phyloP scores from a whole-genome alignment of 768 basidiomycete species.

The Piloderma croceum region DNA sequence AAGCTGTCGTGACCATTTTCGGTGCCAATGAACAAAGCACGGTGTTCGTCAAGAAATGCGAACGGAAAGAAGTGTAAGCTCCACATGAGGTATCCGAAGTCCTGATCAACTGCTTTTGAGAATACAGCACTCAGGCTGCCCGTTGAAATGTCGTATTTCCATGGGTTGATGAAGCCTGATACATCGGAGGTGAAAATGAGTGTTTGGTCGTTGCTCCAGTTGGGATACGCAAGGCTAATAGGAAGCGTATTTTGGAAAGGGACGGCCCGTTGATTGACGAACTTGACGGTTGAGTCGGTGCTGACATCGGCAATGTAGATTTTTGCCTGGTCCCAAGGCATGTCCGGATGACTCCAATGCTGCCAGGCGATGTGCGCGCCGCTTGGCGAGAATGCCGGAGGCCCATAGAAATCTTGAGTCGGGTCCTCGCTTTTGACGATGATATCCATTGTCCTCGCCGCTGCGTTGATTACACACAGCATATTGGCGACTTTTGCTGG shows the following conservation, averaged over 20 bases:
- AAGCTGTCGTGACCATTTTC: conserved; percentile 24
- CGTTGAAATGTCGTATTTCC: conserved; percentile 34
- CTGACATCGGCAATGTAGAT: conserved; percentile 55
- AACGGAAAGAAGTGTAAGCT: conserved; percentile 30
- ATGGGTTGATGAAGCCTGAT: conserved; percentile 66
- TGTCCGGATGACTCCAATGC: conserved; percentile 64
- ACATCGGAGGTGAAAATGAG: conserved; percentile 63
- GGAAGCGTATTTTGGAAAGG: too few relatives aligned
- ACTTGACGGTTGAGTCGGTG: too few relatives aligned
- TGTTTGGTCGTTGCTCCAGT: conserved; percentile 50
- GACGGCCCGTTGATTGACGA: too few relatives aligned
- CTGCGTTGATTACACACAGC: conserved; percentile 51
- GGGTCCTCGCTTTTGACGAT: conserved; percentile 51
- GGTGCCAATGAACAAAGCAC: conserved; percentile 27
- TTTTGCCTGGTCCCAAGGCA: conserved; percentile 67
- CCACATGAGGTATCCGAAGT: conserved; percentile 44
- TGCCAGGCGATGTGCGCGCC: conserved; percentile 58
- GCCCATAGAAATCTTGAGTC: conserved; percentile 77
- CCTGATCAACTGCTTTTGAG: conserved; percentile 25
- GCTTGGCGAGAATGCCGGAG: conserved; percentile 54
- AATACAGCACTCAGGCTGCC: background rate
- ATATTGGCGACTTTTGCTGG: conserved; percentile 51
- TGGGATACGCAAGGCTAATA: too few relatives aligned
- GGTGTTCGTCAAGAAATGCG: too few relatives aligned
- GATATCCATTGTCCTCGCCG: conserved; percentile 36